A percentile compares a stretch with the other conserved stretches of the same genome.
Conservation (phyloP, 202 grass and related monocot genomes). For the Saccharum hybrid region DNA sequence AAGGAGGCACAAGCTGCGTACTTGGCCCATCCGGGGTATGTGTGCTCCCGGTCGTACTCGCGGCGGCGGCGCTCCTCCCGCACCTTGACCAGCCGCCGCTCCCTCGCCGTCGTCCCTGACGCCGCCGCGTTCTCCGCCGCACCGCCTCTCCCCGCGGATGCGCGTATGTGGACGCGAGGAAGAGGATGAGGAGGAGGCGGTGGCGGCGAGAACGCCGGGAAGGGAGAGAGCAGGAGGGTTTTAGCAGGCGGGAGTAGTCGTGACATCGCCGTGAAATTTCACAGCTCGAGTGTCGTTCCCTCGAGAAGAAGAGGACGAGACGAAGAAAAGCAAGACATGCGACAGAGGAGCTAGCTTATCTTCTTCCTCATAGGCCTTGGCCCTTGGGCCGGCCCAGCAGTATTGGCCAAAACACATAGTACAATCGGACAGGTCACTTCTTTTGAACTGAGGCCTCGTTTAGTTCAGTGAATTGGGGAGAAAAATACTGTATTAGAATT, state of each 20-base stretch:
- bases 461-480: no score
- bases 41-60: conserved; percentile 66
- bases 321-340: no score
- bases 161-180: background rate
- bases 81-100: conserved; percentile 80
- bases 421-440: background rate
- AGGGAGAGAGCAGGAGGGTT: conserved; percentile 25
- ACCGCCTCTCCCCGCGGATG: conserved; percentile 7
- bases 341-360: conserved; percentile 3
- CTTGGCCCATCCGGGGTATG: conserved; percentile 89
- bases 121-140: conserved; percentile 27
- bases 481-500: no score
- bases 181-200: background rate
- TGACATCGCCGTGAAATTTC: conserved; percentile 16
- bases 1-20: conserved; percentile 18
- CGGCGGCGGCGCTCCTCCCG: conserved; percentile 79
- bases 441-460: no score
- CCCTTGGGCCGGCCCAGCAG: background rate
- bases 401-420: background rate
- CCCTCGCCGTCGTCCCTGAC: conserved; percentile 73
- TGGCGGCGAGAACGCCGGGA: background rate
- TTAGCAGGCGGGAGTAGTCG: conserved; percentile 14
- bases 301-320: background rate
- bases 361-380: background rate
- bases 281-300: background rate